Conservation (phyloP, 2,329 filamentous ascomycete species). For the Colletotrichum salicis region DNA sequence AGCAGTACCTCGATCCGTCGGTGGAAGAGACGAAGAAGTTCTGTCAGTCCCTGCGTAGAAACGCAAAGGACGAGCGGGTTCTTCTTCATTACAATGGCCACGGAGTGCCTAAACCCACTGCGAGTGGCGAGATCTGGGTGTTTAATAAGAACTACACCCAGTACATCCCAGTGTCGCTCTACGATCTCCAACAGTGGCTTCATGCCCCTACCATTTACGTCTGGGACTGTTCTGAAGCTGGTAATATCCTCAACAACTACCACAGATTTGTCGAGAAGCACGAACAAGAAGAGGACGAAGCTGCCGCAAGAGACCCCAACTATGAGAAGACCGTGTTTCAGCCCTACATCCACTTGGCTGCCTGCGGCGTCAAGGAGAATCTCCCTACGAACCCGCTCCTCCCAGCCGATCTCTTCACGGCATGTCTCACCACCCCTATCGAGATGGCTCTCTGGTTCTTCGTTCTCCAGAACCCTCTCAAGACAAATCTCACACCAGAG, state of each 20-base stretch:
- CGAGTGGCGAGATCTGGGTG: slow-evolving; percentile 98
- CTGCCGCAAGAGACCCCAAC: slow-evolving; percentile 79
- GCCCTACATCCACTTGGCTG: slow-evolving; percentile 87
- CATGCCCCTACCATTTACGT: slow-evolving; percentile 96
- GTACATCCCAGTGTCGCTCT: slow-evolving; percentile 96
- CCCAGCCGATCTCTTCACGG: slow-evolving; percentile 94
- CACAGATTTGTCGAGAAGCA: slow-evolving; percentile 95
- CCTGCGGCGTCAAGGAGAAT: slow-evolving; percentile 90
- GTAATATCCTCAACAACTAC: slow-evolving; percentile 95
- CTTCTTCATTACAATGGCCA: slow-evolving; percentile 99
- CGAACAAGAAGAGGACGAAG: slow-evolving; percentile 85
- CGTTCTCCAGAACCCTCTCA: slow-evolving; percentile 87
- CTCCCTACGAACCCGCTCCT: slow-evolving; percentile 93
- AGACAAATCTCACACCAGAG: slow-evolving; percentile 77
- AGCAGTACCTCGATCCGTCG: slow-evolving; percentile 94
- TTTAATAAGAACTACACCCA: slow-evolving; percentile 99
- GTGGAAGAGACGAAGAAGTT: slow-evolving; percentile 98
- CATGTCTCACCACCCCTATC: slow-evolving; percentile 94
- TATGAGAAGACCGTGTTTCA: slow-evolving; percentile 80
- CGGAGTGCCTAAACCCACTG: slow-evolving; percentile 93
- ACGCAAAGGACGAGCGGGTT: slow-evolving; percentile 94
- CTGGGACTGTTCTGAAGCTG: slow-evolving; percentile 96
- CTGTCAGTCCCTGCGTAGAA: slow-evolving; percentile 86
- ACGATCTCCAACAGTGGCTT: slow-evolving; percentile 95
- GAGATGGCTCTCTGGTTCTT: slow-evolving; percentile 98